Evolutionary conservation across 306 rosid species (phyloP).

Genomic region (Spatholobus suberectus): DNA sequence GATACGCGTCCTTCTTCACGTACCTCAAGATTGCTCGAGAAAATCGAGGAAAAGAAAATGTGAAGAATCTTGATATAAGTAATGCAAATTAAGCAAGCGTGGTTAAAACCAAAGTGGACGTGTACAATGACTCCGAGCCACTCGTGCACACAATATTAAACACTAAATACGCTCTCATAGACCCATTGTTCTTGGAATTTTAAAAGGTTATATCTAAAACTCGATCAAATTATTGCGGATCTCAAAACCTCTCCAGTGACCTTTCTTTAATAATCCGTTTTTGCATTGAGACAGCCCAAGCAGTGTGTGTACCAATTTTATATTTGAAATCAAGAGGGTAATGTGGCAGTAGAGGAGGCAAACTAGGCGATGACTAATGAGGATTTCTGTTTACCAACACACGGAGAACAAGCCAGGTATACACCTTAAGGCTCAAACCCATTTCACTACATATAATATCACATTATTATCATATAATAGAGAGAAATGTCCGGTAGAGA

Average conservation of each 20-base stretch:
- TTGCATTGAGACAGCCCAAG: slow-evolving; percentile 34
- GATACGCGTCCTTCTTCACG: slow-evolving; percentile 35
- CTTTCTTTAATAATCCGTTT: slow-evolving; percentile 34
- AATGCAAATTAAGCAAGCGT: neutral
- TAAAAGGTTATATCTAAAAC: slow-evolving; percentile 10
- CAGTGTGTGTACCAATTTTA: neutral
- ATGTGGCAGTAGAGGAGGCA: slow-evolving; percentile 60
- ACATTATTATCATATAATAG: neutral
- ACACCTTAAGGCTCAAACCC: slow-evolving; percentile 24
- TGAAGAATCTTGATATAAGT: neutral
- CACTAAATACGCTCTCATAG: neutral
- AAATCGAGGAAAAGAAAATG: neutral
- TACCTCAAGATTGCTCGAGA: neutral
- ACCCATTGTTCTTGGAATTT: slow-evolving; percentile 38
- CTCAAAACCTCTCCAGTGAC: slow-evolving; percentile 28
- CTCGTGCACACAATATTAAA: slow-evolving; percentile 44
- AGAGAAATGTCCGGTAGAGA: slow-evolving; percentile 42
- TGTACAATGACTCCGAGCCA: slow-evolving; percentile 35
- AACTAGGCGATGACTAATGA: slow-evolving; percentile 43
- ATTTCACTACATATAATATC: neutral
- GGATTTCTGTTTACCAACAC: slow-evolving; percentile 33
- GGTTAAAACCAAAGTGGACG: slow-evolving; percentile 14
- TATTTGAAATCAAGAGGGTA: slow-evolving; percentile 23
- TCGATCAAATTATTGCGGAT: slow-evolving; percentile 45
- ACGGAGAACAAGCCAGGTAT: slow-evolving; percentile 35